Conservation (phyloP, 306 rosid genomes). For the Mimosa bimucronata region DNA sequence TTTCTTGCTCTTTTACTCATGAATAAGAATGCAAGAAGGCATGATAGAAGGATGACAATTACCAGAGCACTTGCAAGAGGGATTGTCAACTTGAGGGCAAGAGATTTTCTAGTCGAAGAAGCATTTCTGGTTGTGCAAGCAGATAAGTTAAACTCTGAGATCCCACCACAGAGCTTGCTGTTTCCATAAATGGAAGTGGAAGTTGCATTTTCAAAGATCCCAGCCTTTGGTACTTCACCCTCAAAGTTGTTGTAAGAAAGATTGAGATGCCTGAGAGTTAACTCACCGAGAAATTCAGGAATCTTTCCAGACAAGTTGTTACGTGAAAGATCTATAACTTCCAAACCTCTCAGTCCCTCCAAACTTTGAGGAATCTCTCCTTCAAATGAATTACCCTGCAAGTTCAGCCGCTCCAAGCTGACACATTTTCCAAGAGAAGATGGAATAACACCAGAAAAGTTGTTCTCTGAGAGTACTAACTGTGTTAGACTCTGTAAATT, state of each 20-base stretch:
- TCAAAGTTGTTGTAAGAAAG: conserved; percentile 48
- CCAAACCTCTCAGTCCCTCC: conserved; percentile 39
- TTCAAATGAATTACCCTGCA: conserved; percentile 47
- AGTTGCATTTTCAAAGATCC: conserved; percentile 43
- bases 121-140: conserved; percentile 15
- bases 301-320: conserved; percentile 45
- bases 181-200: conserved; percentile 42
- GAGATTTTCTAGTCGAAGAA: not conserved
- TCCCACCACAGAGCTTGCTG: conserved; percentile 44
- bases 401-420: conserved; percentile 39
- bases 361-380: conserved; percentile 44
- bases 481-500: conserved; percentile 23
- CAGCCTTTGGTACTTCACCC: conserved; percentile 41
- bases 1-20: conserved; percentile 21
- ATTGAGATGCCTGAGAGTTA: conserved; percentile 32
- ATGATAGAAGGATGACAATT: conserved; percentile 26
- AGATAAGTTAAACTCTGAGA: conserved; percentile 38
- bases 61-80: conserved; percentile 28
- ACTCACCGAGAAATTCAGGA: conserved; percentile 44
- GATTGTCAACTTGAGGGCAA: conserved; percentile 32
- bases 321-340: conserved; percentile 37
- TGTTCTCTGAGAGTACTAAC: conserved; percentile 42
- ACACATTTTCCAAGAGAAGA: conserved; percentile 38
- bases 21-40: not conserved
- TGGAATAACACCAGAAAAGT: conserved; percentile 46